Evolutionary conservation across 163 green algal species (phyloP), one percentile per base, ranked within the genome.

Genomic region (Botryococcus braunii): DNA sequence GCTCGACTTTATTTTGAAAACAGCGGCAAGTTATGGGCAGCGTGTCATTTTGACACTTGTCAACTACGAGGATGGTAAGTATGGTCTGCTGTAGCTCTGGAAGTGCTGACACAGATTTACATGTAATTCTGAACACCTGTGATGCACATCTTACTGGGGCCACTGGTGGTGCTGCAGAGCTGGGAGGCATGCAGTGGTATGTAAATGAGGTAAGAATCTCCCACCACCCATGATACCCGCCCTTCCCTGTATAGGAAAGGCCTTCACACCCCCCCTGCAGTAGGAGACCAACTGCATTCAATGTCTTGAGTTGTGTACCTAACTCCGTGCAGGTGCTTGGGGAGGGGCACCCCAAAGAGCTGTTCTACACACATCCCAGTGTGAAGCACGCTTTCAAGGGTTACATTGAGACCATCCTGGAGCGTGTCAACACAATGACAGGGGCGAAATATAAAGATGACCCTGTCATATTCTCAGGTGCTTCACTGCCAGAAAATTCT

Each of bases 401-500:
- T n/a, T 75, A 78, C 39, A 35, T 77, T 4, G 58, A 47, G 7
- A 71, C 46, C 25, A 43, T 83, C 4, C 34, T 76, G 4, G 65
- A 64, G 0, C 62, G 78, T n/a, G 34, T 21, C 5, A 85, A 85
- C 64, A 73, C 69, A n/a, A 59, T 77, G 56, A 85, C 50, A 2
- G 78, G 73, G 7, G 11, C 70, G 4, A n/a, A 29, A 0, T 89
- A 86, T 75, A 68, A 55, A 23, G 68, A 89, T 17, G 82, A 89
- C 36, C 78, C 82, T 29, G 77, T 71, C 61, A 88, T 89, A 47
- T 77, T 89, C 29, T 64, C 73, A n/a, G n/a, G n/a, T n/a, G n/a
- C n/a, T n/a, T n/a, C n/a, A n/a, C n/a, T n/a, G n/a, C n/a, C n/a
- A n/a, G n/a, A n/a, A n/a, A n/a, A n/a, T n/a, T n/a, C n/a, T n/a